A percentile compares a stretch with the other conserved stretches of the same genome.
Conservation (phyloP, 129 eudicot species). For the Daucus carota region DH1_v3.0 NC_030385.2:44329001-44329500, state of each 20-base stretch:
- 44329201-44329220: constrained; percentile 97
- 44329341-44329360: constrained; percentile 91
- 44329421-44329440: constrained; percentile 55
- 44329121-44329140: constrained; percentile 72
- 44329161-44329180: constrained; percentile 58
- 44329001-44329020: constrained; percentile 29
- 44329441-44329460: constrained; percentile 50
- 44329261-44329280: not conserved
- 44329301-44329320: constrained; percentile 81
- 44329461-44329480: constrained; percentile 8
- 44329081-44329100: constrained; percentile 67
- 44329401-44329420: constrained; percentile 76
- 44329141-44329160: constrained; percentile 70
- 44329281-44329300: constrained; percentile 53
- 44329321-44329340: constrained; percentile 76
- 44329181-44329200: constrained; percentile 75
- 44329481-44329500: not conserved
- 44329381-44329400: constrained; percentile 76
- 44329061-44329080: constrained; percentile 70
- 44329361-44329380: constrained; percentile 89
- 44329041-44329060: constrained; percentile 50
- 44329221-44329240: constrained; percentile 13
- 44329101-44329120: constrained; percentile 79
- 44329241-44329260: not conserved
- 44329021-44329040: constrained; percentile 52